Evolutionary conservation across 345 rosid species (phyloP).

Genomic region (Salix purpurea): DNA sequence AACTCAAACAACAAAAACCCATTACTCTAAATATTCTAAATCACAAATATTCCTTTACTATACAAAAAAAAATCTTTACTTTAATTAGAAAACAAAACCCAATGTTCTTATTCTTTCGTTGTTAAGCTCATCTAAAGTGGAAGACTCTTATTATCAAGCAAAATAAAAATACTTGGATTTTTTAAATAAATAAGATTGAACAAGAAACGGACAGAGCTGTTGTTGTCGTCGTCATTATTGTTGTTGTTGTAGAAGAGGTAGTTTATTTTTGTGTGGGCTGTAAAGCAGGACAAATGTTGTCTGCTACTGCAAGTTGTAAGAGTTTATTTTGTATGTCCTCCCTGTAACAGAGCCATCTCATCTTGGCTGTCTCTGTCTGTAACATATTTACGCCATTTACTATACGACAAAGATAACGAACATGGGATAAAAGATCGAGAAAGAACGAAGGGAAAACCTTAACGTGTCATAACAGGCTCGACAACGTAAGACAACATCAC

Average conservation of each 20-base stretch:
- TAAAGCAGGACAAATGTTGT: slow-evolving; percentile 48
- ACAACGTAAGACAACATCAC: too few species aligned
- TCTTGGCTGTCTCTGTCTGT: slow-evolving; percentile 21
- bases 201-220: not conserved
- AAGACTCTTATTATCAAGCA: not conserved
- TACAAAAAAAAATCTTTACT: not conserved
- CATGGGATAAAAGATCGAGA: not conserved
- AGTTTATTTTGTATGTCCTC: slow-evolving; percentile 28
- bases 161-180: slow-evolving; percentile 1
- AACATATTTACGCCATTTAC: not conserved
- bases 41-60: not conserved
- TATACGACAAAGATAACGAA: not conserved
- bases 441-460: too few species aligned
- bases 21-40: not conserved
- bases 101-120: not conserved
- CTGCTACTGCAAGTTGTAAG: slow-evolving; percentile 51
- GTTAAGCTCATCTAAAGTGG: too few species aligned
- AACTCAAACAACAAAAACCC: not conserved
- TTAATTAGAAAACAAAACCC: not conserved
- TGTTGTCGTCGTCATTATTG: not conserved
- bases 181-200: not conserved
- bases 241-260: not conserved
- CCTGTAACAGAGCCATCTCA: slow-evolving; percentile 25
- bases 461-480: too few species aligned
- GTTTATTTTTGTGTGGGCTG: slow-evolving; percentile 37